Percentiles rank a stretch among this genome's conserved stretches.
Evolutionary conservation across 345 rosid species (phyloP).

Genomic region (Acer campestre): DNA sequence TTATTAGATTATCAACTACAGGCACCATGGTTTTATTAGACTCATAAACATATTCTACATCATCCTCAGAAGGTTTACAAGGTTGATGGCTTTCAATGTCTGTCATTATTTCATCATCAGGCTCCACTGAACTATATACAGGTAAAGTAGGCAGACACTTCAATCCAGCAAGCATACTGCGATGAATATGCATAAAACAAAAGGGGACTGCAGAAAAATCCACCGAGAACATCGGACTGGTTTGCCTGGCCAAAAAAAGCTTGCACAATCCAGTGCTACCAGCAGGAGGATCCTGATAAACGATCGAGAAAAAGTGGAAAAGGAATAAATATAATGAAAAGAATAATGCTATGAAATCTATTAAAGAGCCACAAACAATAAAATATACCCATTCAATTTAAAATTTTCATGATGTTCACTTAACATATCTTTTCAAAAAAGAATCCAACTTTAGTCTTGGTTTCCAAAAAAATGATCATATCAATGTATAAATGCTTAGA

Average conservation of each 20-base stretch:
- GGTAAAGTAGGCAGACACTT: conserved; percentile 35
- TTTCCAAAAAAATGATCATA: too few relatives aligned
- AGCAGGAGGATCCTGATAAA: conserved; percentile 54
- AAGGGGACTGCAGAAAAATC: conserved; percentile 72
- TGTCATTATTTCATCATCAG: conserved; percentile 24
- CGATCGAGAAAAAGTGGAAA: neutral
- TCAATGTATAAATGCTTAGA: too few relatives aligned
- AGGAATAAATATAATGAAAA: neutral
- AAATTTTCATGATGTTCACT: neutral
- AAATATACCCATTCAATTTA: neutral
- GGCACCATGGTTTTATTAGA: conserved; percentile 15
- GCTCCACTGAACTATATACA: conserved; percentile 43
- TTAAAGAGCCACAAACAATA: neutral
- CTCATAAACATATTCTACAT: conserved; percentile 21
- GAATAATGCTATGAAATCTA: neutral
- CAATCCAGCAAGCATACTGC: conserved; percentile 30
- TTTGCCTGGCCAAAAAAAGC: conserved; percentile 45
- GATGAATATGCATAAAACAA: conserved; percentile 65
- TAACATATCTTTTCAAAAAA: neutral
- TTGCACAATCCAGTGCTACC: conserved; percentile 60
- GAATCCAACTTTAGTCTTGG: too few relatives aligned
- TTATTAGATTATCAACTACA: conserved; percentile 28
- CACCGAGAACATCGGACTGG: conserved; percentile 56
- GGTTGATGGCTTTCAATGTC: neutral
- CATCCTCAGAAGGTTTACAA: conserved; percentile 10